Base-by-base conservation (phyloP, 1,284 basidiomycete genomes). In the Puccinia hordei region DNA sequence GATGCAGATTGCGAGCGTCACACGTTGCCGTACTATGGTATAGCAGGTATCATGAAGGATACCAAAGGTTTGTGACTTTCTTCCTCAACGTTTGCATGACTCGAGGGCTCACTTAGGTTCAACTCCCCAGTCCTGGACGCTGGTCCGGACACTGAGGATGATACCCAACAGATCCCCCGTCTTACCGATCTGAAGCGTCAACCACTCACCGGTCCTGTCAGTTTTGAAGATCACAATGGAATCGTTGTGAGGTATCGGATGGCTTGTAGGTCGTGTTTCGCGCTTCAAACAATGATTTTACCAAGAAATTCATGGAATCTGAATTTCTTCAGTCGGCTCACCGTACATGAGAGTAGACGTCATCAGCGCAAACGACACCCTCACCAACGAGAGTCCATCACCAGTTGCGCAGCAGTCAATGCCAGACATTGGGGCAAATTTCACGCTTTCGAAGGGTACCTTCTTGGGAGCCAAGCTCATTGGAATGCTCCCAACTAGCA, bases 1-100 rank as follows among this genome's bases (percentile, higher is more conserved):
- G 77, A 71, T n/a, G 77, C 30, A n/a, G 77, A 79, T 12, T 79
- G 77, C 55, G 77, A 79, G 35, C 49, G 33, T n/a, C 77, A 79
- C 44, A 71, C 65, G 17, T 27, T 79, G 33, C 77, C 77, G 10
- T 79, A 79, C 46, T 79, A 71, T 41, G 77, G 77, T n/a, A 61
- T 79, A 22, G 65, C 53, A 27, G 77, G 77, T n/a, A 44, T 57
- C 17, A 55, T 78, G 65, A 78, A 57, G 55, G 44, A 78, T n/a
- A 49, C 46, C 63, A 59, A 55, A 27, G 24, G 75, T 78, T 13
- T 6, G 63, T 68, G 9, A 0, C 5, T 24, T 19, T 59, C 55
- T 59, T 38, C 10, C 9, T 30, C 9, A 22, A 13, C 1, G 27
- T 27, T 30, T 27, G 24, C 30, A 24, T 0, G 38, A 27, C 19